Conservation (phyloP, 805 yeast species). For the Saccharomycopsis sp. region DNA sequence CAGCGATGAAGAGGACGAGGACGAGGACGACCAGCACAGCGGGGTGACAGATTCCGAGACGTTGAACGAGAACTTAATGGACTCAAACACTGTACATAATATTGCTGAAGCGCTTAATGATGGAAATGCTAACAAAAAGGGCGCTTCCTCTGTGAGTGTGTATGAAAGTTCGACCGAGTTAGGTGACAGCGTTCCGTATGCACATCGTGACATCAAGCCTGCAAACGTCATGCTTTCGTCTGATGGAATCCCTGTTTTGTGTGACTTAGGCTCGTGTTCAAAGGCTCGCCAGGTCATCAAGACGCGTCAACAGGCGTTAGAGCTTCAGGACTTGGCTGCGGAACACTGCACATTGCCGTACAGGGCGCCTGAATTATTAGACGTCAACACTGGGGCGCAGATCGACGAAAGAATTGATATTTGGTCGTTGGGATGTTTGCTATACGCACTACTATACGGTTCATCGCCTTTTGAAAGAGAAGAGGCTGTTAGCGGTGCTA, state of each 20-base stretch:
- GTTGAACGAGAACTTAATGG: not conserved
- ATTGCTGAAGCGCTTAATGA: slow-evolving; percentile 25
- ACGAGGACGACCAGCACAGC: not conserved
- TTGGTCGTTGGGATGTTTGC: slow-evolving; percentile 86
- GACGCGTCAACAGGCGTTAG: slow-evolving; percentile 63
- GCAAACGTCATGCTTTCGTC: slow-evolving; percentile 78
- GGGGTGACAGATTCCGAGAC: slow-evolving; percentile 1
- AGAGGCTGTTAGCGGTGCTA: slow-evolving; percentile 77
- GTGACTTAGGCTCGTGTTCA: slow-evolving; percentile 78
- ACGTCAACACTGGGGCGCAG: slow-evolving; percentile 58
- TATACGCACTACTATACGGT: slow-evolving; percentile 72
- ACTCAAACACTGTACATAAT: slow-evolving; percentile 21
- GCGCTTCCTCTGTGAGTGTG: slow-evolving; percentile 21
- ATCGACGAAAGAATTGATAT: slow-evolving; percentile 75
- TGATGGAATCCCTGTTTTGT: slow-evolving; percentile 69
- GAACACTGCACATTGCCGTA: slow-evolving; percentile 84
- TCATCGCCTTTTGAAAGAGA: slow-evolving; percentile 83
- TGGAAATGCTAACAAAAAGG: slow-evolving; percentile 28
- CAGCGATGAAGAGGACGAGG: slow-evolving; percentile 16
- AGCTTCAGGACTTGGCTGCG: slow-evolving; percentile 72
- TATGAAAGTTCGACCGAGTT: slow-evolving; percentile 38
- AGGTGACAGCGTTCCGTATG: slow-evolving; percentile 57
- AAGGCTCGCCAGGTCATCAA: slow-evolving; percentile 50
- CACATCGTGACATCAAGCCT: slow-evolving; percentile 86
- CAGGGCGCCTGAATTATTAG: slow-evolving; percentile 85